These are phyloP conservation scores for Fusarium sp. DNA, from an alignment of 2,329 filamentous ascomycete species.

Conservation along the genomic window DNA sequence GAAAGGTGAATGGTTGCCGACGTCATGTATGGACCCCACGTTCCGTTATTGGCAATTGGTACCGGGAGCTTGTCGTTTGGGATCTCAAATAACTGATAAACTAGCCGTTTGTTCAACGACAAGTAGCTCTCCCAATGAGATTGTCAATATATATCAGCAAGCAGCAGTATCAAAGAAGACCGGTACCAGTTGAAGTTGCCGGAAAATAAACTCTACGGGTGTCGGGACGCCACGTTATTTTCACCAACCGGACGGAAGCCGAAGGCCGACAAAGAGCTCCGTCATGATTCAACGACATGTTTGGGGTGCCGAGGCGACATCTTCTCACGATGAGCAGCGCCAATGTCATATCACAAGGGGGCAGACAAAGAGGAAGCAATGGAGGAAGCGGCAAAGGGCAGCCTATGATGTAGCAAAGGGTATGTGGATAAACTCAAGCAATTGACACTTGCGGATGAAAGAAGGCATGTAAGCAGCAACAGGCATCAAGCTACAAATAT, in stretches of 20 bases:
- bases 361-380: background rate
- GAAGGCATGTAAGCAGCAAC: background rate
- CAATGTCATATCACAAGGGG: background rate
- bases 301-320: background rate
- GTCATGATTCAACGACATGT: background rate
- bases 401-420: background rate
- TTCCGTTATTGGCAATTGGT: conserved; percentile 33
- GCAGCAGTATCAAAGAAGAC: background rate
- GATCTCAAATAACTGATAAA: background rate
- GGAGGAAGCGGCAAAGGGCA: background rate
- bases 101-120: background rate
- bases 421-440: background rate
- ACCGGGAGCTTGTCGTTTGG: background rate
- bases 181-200: background rate
- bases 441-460: background rate
- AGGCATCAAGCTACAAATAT: background rate
- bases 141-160: background rate
- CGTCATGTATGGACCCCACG: conserved; percentile 36
- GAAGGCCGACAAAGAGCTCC: background rate
- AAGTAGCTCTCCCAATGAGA: background rate
- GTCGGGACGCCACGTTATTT: background rate
- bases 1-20: conserved; percentile 6
- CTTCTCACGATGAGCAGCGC: background rate
- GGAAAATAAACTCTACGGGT: background rate
- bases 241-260: background rate